These are phyloP conservation scores for Ogataea trehaloabstinens DNA, from an alignment of 805 yeast genomes.

Conservation along the genomic window DNA sequence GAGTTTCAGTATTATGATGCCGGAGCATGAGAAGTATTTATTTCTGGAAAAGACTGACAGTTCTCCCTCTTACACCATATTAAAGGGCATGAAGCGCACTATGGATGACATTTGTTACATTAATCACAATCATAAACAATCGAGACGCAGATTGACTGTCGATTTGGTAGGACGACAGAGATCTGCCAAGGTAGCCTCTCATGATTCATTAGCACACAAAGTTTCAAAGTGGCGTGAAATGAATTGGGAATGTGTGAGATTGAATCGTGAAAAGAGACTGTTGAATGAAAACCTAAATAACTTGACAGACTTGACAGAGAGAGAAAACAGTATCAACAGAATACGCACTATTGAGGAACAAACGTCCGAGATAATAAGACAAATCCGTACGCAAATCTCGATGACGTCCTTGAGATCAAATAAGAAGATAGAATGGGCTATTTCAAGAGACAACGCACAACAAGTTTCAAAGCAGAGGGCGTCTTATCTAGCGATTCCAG, in stretches of 20 bases:
- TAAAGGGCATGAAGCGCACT: slow-evolving; percentile 4
- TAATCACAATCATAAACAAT: neutral
- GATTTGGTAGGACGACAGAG: neutral
- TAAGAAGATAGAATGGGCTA: neutral
- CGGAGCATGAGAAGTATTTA: neutral
- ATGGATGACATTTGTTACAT: neutral
- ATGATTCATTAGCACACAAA: neutral
- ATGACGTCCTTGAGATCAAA: neutral
- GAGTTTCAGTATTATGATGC: slow-evolving; percentile 1
- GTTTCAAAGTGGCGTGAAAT: neutral
- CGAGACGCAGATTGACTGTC: neutral
- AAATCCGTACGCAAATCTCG: too few species aligned
- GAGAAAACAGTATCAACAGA: too few species aligned
- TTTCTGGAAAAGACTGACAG: slow-evolving; percentile 2
- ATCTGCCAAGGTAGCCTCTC: neutral
- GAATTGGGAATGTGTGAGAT: neutral
- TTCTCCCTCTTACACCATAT: slow-evolving; percentile 3
- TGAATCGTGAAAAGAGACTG: slow-evolving; percentile 1
- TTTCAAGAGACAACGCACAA: neutral
- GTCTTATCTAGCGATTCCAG: neutral
- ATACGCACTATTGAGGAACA: too few species aligned
- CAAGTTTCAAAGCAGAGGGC: neutral
- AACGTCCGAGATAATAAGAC: too few species aligned
- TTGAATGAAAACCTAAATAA: neutral
- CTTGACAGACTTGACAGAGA: too few species aligned